Conservation (phyloP, 2,329 filamentous ascomycete species). For the Pseudogymnoascus sp. region DNA sequence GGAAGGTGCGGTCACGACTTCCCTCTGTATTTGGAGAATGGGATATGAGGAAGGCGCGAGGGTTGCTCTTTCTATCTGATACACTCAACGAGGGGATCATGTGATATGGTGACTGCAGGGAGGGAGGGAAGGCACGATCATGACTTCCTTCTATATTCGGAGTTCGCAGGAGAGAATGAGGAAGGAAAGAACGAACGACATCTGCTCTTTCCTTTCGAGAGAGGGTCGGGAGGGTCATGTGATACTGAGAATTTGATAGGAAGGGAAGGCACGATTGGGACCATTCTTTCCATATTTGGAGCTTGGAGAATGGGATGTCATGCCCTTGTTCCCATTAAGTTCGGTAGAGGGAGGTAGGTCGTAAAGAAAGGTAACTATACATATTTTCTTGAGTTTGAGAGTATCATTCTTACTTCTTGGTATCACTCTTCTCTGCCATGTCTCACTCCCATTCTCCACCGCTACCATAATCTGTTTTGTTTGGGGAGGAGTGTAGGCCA, state of each 20-base stretch:
- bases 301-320: neutral
- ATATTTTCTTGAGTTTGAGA: neutral
- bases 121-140: neutral
- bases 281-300: too few species aligned
- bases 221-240: neutral
- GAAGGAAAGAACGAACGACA: neutral
- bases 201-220: neutral
- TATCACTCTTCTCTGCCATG: neutral
- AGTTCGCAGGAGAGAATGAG: neutral
- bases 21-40: neutral
- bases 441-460: neutral
- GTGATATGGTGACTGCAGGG: neutral
- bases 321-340: neutral
- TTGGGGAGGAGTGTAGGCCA: neutral
- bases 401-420: neutral
- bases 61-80: too few species aligned
- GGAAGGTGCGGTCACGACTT: too few species aligned
- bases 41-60: too few species aligned
- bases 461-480: neutral
- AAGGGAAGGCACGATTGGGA: too few species aligned
- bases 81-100: too few species aligned
- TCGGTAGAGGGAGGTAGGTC: too few species aligned
- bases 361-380: neutral
- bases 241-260: neutral
- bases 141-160: too few species aligned